A percentile compares a stretch with the other conserved stretches of the same genome.
Conservation (phyloP, 495 filamentous ascomycete species). For the Aspergillus sclerotioniger region DNA sequence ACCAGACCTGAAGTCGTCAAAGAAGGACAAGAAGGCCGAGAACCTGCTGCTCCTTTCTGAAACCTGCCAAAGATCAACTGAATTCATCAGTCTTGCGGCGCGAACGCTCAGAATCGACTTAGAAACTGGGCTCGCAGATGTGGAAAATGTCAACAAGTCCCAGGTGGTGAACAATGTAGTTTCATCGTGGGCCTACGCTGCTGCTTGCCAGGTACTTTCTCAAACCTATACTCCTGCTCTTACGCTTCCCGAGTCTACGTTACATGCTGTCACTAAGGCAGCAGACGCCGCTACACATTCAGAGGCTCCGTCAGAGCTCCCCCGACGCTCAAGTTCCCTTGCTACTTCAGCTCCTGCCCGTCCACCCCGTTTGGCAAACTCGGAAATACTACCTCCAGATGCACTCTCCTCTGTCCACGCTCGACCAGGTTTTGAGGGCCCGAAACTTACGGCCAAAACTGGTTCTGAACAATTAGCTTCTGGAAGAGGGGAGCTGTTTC, state of each 20-base stretch:
- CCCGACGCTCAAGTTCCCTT: conserved; percentile 47
- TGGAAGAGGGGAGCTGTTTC: conserved; percentile 72
- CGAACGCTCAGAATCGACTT: conserved; percentile 78
- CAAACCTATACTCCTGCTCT: conserved; percentile 71
- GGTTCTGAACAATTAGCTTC: conserved; percentile 83
- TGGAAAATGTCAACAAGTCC: conserved; percentile 30
- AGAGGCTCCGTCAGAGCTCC: conserved; percentile 48
- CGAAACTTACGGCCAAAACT: conserved; percentile 46
- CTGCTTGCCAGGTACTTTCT: conserved; percentile 70
- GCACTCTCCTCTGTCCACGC: conserved; percentile 19
- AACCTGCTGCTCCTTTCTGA: conserved; percentile 75
- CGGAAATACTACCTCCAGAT: conserved; percentile 32
- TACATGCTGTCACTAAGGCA: conserved; percentile 32
- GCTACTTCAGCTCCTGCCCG: conserved; percentile 23
- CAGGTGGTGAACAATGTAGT: conserved; percentile 78
- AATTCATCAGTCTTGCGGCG: conserved; percentile 76
- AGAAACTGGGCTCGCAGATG: conserved; percentile 34
- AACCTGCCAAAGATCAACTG: conserved; percentile 71
- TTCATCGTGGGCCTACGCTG: conserved; percentile 79
- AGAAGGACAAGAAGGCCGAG: conserved; percentile 57
- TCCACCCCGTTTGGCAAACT: conserved; percentile 29
- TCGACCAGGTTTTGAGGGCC: conserved; percentile 28
- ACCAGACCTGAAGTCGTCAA: conserved; percentile 12
- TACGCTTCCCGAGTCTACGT: conserved; percentile 60
- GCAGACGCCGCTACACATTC: conserved; percentile 20